These are phyloP conservation scores for Cryphonectria carpinicola DNA, from an alignment of 2,329 filamentous ascomycete species.

Conservation along the genomic window DNA sequence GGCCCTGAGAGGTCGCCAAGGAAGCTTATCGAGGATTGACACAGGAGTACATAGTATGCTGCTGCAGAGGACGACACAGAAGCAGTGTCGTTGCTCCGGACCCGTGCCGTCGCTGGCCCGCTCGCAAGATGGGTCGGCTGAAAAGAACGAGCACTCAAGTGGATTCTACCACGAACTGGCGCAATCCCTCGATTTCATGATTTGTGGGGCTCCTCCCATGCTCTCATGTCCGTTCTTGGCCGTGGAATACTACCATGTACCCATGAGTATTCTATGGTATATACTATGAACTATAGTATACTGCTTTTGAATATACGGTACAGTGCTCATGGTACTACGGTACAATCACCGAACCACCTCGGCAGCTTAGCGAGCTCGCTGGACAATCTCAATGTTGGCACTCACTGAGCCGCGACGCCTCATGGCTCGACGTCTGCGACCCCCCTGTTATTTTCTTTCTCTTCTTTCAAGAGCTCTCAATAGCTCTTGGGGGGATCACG, in stretches of 20 bases:
- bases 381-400: neutral
- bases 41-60: neutral
- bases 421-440: neutral
- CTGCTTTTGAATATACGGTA: neutral
- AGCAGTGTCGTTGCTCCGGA: neutral
- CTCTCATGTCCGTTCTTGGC: neutral
- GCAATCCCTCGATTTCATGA: conserved; percentile 11
- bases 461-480: neutral
- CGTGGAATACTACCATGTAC: neutral
- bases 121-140: neutral
- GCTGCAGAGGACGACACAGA: neutral
- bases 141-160: neutral
- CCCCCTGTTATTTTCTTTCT: neutral
- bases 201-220: conserved; percentile 3
- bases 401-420: neutral
- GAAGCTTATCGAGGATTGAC: conserved; percentile 14
- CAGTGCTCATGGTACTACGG: neutral
- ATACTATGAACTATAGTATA: neutral
- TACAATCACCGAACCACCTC: neutral
- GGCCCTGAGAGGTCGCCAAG: neutral
- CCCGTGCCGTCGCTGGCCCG: neutral
- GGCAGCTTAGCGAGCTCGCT: neutral
- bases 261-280: neutral
- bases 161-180: neutral
- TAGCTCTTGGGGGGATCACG: neutral